phyloP scores from a whole-genome alignment of 768 basidiomycete species.

The Solioccasus polychromus region DNA sequence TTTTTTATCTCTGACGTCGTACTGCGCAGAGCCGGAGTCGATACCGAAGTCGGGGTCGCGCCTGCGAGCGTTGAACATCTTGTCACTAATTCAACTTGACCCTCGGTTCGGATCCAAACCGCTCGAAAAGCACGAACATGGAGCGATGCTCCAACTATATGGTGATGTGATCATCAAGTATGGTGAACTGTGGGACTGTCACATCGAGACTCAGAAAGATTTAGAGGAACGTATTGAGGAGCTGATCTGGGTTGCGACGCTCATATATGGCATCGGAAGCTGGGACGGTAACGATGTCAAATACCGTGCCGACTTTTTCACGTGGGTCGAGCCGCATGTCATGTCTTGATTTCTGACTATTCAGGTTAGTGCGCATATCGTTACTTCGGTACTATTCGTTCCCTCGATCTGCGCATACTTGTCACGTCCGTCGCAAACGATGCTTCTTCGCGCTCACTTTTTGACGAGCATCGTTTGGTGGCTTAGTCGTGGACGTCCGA shows the following conservation, averaged over 20 bases:
- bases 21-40: constrained; percentile 21
- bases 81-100: constrained; percentile 54
- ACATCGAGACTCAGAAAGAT: constrained; percentile 35
- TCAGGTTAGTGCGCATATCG: constrained; percentile 54
- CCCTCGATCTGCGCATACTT: constrained; percentile 46
- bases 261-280: constrained; percentile 62
- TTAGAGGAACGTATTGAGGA: constrained; percentile 58
- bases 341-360: not conserved
- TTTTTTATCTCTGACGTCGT: not conserved
- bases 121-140: constrained; percentile 33
- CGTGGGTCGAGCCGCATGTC: constrained; percentile 39
- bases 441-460: constrained; percentile 59
- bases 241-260: constrained; percentile 49
- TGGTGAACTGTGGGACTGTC: constrained; percentile 44
- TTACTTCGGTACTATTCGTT: constrained; percentile 65
- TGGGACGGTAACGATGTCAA: constrained; percentile 34
- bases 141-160: constrained; percentile 33
- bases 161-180: constrained; percentile 42
- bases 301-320: constrained; percentile 63
- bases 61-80: constrained; percentile 42
- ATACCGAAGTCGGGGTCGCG: constrained; percentile 28
- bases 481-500: too few species aligned
- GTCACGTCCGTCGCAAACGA: constrained; percentile 54
- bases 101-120: constrained; percentile 29
- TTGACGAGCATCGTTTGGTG: constrained; percentile 20